Percentiles rank a stretch among this genome's conserved stretches.
phyloP scores from a whole-genome alignment of 2,329 filamentous ascomycete genomes.

The Beauveria scarabaeidicola region DNA sequence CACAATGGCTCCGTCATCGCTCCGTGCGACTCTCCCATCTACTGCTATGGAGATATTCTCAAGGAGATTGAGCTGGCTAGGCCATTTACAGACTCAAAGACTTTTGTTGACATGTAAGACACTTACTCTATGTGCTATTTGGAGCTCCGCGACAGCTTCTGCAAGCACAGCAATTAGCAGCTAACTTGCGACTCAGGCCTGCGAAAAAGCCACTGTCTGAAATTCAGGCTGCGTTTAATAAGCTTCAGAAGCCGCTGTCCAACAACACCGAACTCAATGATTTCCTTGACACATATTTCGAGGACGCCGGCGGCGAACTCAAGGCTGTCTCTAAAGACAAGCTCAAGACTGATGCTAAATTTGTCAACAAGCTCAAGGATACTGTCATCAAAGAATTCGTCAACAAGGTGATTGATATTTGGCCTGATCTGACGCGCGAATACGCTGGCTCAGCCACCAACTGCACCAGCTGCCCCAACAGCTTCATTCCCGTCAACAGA shows the following conservation, averaged over 20 bases:
- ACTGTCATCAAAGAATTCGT: slow-evolving; percentile 52
- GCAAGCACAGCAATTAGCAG: slow-evolving; percentile 12
- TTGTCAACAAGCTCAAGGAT: slow-evolving; percentile 49
- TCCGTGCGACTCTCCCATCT: slow-evolving; percentile 59
- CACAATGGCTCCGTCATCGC: slow-evolving; percentile 51
- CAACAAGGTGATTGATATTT: slow-evolving; percentile 57
- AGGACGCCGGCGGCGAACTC: slow-evolving; percentile 54
- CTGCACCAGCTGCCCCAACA: slow-evolving; percentile 53
- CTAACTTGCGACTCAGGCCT: slow-evolving; percentile 33
- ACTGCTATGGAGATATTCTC: slow-evolving; percentile 58
- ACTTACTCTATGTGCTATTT: background rate
- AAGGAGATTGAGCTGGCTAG: slow-evolving; percentile 53
- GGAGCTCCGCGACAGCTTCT: background rate
- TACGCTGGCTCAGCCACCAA: slow-evolving; percentile 43
- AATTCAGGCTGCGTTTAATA: slow-evolving; percentile 52
- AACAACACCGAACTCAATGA: slow-evolving; percentile 55
- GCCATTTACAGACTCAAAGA: slow-evolving; percentile 61
- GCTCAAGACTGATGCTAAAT: slow-evolving; percentile 47
- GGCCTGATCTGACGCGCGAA: slow-evolving; percentile 56
- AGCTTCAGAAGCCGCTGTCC: slow-evolving; percentile 49
- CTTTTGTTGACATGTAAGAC: slow-evolving; percentile 58
- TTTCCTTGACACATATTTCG: slow-evolving; percentile 57
- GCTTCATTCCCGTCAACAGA: slow-evolving; percentile 57
- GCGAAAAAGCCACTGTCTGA: slow-evolving; percentile 50
- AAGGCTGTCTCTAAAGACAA: slow-evolving; percentile 41